A percentile compares a stretch with the other conserved stretches of the same genome.
These are phyloP conservation scores for Trichoderma hamatum DNA, from an alignment of 2,329 filamentous ascomycete species.

Conservation along the genomic window DNA sequence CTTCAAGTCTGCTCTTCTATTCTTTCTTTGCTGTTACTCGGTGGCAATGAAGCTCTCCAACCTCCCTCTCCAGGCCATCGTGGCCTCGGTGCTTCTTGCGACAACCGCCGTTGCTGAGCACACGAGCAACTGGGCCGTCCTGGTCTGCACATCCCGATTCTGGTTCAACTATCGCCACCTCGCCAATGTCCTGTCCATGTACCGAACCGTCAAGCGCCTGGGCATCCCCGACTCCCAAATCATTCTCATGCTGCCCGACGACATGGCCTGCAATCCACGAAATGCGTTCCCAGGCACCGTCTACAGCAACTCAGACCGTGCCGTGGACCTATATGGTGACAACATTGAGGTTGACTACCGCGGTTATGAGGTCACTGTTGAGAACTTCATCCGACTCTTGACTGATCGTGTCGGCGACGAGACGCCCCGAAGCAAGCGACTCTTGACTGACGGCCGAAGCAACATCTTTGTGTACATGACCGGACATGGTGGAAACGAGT, in stretches of 20 bases:
- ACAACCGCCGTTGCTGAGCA: constrained; percentile 67
- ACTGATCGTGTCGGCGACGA: constrained; percentile 94
- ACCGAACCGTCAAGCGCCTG: constrained; percentile 95
- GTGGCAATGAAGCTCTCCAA: constrained; percentile 55
- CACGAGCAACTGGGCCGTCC: constrained; percentile 98
- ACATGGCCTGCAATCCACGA: constrained; percentile 99
- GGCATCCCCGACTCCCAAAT: constrained; percentile 98
- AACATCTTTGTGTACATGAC: constrained; percentile 99
- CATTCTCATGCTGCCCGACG: constrained; percentile 99
- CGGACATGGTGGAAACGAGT: constrained; percentile 95
- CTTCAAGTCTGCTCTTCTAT: not conserved
- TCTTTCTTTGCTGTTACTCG: not conserved
- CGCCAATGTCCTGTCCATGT: constrained; percentile 95
- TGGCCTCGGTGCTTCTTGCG: constrained; percentile 52
- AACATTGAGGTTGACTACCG: constrained; percentile 99
- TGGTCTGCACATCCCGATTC: constrained; percentile 98
- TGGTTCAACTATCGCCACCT: constrained; percentile 99
- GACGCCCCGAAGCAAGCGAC: constrained; percentile 89
- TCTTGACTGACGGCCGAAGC: constrained; percentile 91
- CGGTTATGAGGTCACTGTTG: constrained; percentile 97
- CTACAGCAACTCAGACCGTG: constrained; percentile 96
- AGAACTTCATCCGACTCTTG: constrained; percentile 95
- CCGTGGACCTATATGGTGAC: constrained; percentile 94
- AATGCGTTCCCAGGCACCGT: constrained; percentile 98
- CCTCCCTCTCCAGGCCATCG: constrained; percentile 51